Evolutionary conservation across 495 filamentous ascomycete species (phyloP), one percentile per base, ranked within the genome.

Genomic region (Penicillium tannophilum): DNA sequence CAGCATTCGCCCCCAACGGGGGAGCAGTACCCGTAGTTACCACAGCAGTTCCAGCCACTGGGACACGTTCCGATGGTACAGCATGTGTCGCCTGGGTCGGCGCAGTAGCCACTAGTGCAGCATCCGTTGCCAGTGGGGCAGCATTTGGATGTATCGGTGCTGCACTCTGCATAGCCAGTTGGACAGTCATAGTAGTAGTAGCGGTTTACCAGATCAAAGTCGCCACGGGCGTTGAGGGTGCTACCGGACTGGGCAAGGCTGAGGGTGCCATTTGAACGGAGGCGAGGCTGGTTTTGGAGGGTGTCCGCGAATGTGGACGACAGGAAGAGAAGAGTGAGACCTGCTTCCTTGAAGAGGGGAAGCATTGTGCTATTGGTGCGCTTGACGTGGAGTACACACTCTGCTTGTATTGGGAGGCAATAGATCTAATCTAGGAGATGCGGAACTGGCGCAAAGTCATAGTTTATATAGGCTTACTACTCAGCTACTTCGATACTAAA

Each of bases 21-120:
- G 5, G 63, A 62, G 52, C 65, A 62, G 42, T 54, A 59, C 2
- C 58, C 61, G 2, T 36, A 14, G 7, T 49, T 48, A 7, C 63
- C 65, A 6, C 65, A 68, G 47, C 65, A 68, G 19, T 66, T 58
- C 28, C 48, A 68, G 3, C 63, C 65, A 23, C 28, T 47, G 2
- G 41, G 55, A 50, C 65, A 68, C 2, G 63, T 66, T 16, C 65
- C 65, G 0, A 33, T 9, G 6, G 58, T 26, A 36, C 65, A 68
- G 43, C 65, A 68, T 1, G 49, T 56, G 4, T 59, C 58, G 17
- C 55, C 60, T 1, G 52, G 41, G 3, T 36, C 30, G 3, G 65
- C 57, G 26, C 65, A 68, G 57, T 61, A 68, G 16, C 55, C 57
- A 26, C 41, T 65, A 10, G 44, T 45, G 24, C 65, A 68, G 60